Base-by-base conservation (phyloP, 2,329 filamentous ascomycete species). In the Cercospora zeae-maydis region DNA sequence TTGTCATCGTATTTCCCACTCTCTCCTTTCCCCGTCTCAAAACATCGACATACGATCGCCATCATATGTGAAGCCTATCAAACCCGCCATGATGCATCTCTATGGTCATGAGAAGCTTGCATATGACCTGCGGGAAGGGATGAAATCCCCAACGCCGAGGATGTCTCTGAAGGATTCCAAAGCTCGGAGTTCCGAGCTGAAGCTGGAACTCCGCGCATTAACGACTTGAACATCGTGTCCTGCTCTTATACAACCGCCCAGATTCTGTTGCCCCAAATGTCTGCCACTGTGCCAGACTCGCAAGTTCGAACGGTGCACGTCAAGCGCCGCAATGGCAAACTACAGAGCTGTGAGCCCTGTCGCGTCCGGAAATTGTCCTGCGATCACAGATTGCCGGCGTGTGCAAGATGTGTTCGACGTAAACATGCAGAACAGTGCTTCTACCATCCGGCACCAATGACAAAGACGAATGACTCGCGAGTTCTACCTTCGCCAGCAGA, bases 371-470 rank as follows among this genome's bases (percentile, higher is more conserved):
- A 71, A 61, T 59, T 71, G 21, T 65, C 65, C n/a, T 71, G 69
- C 58, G 69, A 71, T 53, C 69, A 71, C 59, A 60, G 61, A 21
- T 33, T 66, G 14, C 69, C 69, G 16, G 58, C 56, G 8, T 71
- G 69, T 57, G 63, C 62, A 27, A 58, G 69, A 57, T 71, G 69
- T 42, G 47, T 67, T 7, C 62, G 64, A 37, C 55, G 69, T 10
- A 63, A 63, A 10, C 62, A 64, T 6, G 47, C 58, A 11, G 58
- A 58, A 37, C 51, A 60, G 4, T 71, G 67, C 59, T 63, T 62
- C 37, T 71, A 71, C 56, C 69, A 71, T 58, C 69, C 69, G 33
- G 69, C 69, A 13, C 69, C 69, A 9, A 55, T 71, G 62, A 71
- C 69, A 6, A 66, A 57, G 30, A 16, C 42, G 36, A 37, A 36